Evolutionary conservation across 1,139 yeast species (phyloP).

Genomic region (Yamadazyma kanchanaburiensis): DNA sequence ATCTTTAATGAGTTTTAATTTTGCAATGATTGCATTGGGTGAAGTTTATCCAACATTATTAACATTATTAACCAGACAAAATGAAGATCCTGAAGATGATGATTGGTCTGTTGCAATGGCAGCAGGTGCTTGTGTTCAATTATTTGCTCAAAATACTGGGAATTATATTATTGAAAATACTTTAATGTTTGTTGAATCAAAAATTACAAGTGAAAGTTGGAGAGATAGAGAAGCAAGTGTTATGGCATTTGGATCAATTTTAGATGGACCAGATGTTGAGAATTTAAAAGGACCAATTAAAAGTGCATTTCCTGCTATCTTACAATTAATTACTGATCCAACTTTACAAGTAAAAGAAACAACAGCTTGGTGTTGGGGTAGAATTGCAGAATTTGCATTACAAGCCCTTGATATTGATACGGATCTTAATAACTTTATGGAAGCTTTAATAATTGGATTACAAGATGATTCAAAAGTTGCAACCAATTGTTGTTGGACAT

Average conservation of each 20-base stretch:
- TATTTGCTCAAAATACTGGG: constrained; percentile 89
- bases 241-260: constrained; percentile 96
- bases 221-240: constrained; percentile 94
- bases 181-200: constrained; percentile 74
- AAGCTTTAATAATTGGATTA: constrained; percentile 73
- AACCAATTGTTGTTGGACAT: constrained; percentile 96
- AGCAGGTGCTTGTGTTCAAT: constrained; percentile 93
- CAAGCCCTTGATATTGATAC: constrained; percentile 66
- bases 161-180: constrained; percentile 84
- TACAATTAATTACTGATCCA: constrained; percentile 68
- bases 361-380: constrained; percentile 97
- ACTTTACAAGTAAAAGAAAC: constrained; percentile 89
- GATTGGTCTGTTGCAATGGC: constrained; percentile 99
- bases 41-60: constrained; percentile 88
- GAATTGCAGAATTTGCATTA: constrained; percentile 86
- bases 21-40: constrained; percentile 78
- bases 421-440: constrained; percentile 66
- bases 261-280: constrained; percentile 88
- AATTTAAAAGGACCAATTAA: constrained; percentile 65
- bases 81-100: constrained; percentile 89
- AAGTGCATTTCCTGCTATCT: constrained; percentile 80
- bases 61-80: constrained; percentile 77
- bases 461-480: constrained; percentile 89
- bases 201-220: constrained; percentile 65
- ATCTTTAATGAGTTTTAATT: constrained; percentile 53